Evolutionary conservation across 192 early-diverging fungal genomes (phyloP), one percentile per base, ranked within the genome.

Genomic region (Backusella parvicylindrica): DNA sequence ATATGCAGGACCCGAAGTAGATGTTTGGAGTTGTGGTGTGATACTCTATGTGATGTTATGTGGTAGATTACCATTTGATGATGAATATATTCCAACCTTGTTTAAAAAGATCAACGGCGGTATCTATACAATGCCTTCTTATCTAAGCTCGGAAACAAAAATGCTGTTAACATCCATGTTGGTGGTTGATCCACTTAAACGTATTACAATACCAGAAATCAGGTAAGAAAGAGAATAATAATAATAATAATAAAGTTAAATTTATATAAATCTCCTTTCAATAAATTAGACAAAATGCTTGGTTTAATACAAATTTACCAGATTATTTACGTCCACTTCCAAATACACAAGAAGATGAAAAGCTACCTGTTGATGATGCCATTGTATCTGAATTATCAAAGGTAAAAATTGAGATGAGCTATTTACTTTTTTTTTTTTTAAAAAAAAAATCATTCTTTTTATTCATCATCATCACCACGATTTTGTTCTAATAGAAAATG

Each of bases 91-190:
- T 53, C 91, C 94, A 6, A 84, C 89, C 35, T 79, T 95, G 71
- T 91, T 94, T 82, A 96, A 96, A 80, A 99, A 99, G 79, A 99
- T 99, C 81, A 97, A 95, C 71, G 87, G 92, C 23, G 98, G 98
- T 16, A 92, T 98, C 31, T 99, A 96, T 77, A 89, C 93, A 7
- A 88, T 97, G 66, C 97, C 97, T 4, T 90, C 92, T 0, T 97
- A 94, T 70, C 84, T 99, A 9, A 94, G 94, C 23, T 85, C 89
- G 15, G 94, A 94, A 38, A 92, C 95, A 6, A 93, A 95, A 73
- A 83, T 87, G 11, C 84, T 99, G 8, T 79, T 99, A 53, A 88
- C 91, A 7, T 90, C 94, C 9, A 97, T 99, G 93, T 82, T 99
- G 70, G 91, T 95, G 21, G 98, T 99, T 16, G 96, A 99, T 75